Evolutionary conservation across 441 rosid genomes (phyloP).

Genomic region (Syzygium malaccense): DNA sequence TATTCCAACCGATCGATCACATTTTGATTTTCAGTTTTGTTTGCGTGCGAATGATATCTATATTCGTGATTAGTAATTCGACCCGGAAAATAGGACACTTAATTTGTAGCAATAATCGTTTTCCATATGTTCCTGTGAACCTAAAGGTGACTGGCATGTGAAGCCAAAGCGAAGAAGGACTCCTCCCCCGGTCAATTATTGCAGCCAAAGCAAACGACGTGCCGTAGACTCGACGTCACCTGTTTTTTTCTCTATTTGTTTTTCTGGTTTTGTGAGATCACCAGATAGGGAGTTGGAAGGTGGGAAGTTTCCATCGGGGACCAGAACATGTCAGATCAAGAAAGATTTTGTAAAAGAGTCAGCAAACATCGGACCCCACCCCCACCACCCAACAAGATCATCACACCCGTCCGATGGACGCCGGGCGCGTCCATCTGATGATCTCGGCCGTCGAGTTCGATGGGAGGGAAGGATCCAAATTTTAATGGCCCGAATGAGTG

Average conservation of each 20-base stretch:
- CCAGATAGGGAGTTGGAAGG: background rate
- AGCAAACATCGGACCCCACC: background rate
- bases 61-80: background rate
- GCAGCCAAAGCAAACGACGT: background rate
- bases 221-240: background rate
- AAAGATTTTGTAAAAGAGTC: background rate
- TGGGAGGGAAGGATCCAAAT: background rate
- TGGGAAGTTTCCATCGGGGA: background rate
- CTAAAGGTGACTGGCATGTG: background rate
- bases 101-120: background rate
- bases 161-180: background rate
- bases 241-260: background rate
- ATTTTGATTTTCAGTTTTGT: background rate
- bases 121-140: background rate
- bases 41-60: background rate
- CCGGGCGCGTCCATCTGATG: background rate
- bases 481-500: background rate
- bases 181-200: background rate
- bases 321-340: background rate
- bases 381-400: background rate
- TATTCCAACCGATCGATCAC: background rate
- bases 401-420: background rate
- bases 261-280: background rate
- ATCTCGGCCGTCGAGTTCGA: background rate
- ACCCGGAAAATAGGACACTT: background rate